Evolutionary conservation across 768 basidiomycete species (phyloP).

Genomic region (Lactifluus echinatus): DNA sequence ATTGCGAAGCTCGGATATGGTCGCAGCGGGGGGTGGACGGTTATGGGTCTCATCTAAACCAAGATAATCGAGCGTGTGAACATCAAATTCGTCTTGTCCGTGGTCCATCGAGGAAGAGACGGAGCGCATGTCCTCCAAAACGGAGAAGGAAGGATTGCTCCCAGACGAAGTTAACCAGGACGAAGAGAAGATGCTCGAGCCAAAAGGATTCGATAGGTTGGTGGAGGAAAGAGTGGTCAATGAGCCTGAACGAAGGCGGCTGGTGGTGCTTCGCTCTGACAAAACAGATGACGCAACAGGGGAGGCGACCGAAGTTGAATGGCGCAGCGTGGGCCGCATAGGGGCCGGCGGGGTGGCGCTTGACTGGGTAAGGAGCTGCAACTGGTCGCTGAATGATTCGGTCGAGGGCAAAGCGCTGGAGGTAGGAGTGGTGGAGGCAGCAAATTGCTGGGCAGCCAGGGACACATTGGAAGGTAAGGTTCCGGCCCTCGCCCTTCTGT

Average conservation of each 20-base stretch:
- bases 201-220: constrained; percentile 75
- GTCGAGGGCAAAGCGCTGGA: constrained; percentile 38
- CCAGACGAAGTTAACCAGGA: constrained; percentile 73
- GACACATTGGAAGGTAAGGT: constrained; percentile 95
- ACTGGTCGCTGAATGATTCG: constrained; percentile 42
- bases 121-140: constrained; percentile 75
- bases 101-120: constrained; percentile 74
- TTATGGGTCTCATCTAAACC: constrained; percentile 74
- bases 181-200: constrained; percentile 81
- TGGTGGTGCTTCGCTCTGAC: constrained; percentile 63
- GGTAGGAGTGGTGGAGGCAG: constrained; percentile 50
- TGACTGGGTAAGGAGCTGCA: constrained; percentile 32
- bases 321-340: constrained; percentile 60
- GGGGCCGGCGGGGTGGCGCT: constrained; percentile 37
- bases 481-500: constrained; percentile 92
- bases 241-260: constrained; percentile 87
- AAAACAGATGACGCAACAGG: constrained; percentile 42
- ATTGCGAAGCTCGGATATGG: constrained; percentile 79
- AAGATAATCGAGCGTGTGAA: constrained; percentile 93
- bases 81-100: constrained; percentile 79
- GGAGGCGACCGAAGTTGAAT: constrained; percentile 62
- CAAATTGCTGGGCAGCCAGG: constrained; percentile 76
- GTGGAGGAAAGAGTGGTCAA: constrained; percentile 71
- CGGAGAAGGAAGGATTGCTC: constrained; percentile 45
- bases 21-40: constrained; percentile 74